Evolutionary conservation across 2,329 filamentous ascomycete genomes (phyloP), one percentile per base, ranked within the genome.

Genomic region (Xylaria sp.): DNA sequence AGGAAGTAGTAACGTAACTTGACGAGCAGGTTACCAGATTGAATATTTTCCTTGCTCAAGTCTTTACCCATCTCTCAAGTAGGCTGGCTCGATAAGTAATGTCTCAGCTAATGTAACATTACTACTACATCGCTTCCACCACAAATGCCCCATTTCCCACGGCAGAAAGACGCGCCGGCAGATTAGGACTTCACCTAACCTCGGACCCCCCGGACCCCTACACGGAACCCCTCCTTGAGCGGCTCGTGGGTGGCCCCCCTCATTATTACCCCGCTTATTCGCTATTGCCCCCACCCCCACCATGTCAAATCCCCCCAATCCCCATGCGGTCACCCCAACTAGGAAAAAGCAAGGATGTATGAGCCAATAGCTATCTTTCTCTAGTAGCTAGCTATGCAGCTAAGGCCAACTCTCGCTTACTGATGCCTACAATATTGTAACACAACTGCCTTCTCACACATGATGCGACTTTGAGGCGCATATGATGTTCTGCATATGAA

Each of bases 331-430:
- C n/a, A 38, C 40, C 66, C 69, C 31, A 31, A 63, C 66, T 61
- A 56, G 69, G 69, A 63, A 71, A 63, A 42, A 44, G 23, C 66
- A 66, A 42, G 66, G 69, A 64, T 70, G 20, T 3, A 26, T 6
- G 36, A 49, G 28, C 67, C 40, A 70, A 66, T 68, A 20, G 38
- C n/a, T 38, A 48, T 23, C 42, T 20, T 23, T n/a, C 9, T 20
- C 44, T 10, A 15, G 48, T 11, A 42, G 20, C 23, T 42, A n/a
- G 36, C 26, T 26, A 31, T 42, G 40, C 40, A 49, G 38, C 23
- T 38, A 54, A 36, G 31, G 17, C n/a, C n/a, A 36, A 13, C 6
- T 51, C 28, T 51, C 48, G 48, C 48, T 26, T 51, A 4, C 15
- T 31, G 13, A 31, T 31, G 9, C 48, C 48, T 31, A 51, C 46